Conservation (phyloP, 805 yeast species). For the Kluyveromyces dobzhanskii region DNA sequence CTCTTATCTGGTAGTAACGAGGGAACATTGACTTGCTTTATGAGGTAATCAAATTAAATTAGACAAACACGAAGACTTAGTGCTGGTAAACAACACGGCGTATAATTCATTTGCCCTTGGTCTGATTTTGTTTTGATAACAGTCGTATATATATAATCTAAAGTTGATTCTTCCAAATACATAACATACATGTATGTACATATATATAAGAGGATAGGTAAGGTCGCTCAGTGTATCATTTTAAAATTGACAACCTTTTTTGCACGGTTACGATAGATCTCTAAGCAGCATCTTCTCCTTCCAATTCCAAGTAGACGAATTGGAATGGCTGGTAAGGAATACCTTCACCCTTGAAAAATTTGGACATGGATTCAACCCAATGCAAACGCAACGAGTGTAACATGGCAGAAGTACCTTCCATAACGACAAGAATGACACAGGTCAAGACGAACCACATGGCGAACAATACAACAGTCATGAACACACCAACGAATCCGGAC, state of each 20-base stretch:
- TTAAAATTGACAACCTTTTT: no score
- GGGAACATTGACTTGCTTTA: constrained; percentile 17
- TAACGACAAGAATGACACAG: constrained; percentile 57
- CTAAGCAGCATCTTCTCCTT: constrained; percentile 5
- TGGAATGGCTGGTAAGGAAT: constrained; percentile 56
- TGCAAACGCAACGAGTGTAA: constrained; percentile 67
- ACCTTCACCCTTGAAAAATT: constrained; percentile 74
- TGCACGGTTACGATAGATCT: no score
- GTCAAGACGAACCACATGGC: constrained; percentile 72
- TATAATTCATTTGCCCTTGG: no score
- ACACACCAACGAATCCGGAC: constrained; percentile 45
- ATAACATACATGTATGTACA: no score
- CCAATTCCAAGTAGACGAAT: constrained; percentile 29
- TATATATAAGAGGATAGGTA: no score
- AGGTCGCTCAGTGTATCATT: no score
- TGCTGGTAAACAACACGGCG: no score
- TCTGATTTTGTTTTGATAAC: no score
- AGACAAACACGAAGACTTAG: no score
- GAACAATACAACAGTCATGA: constrained; percentile 52
- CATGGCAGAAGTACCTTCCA: constrained; percentile 87
- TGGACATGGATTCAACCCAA: constrained; percentile 80
- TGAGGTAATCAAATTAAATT: constrained; percentile 8
- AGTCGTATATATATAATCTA: no score
- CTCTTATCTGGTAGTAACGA: constrained; percentile 19
- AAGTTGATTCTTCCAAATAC: no score